phyloP scores from a whole-genome alignment of 2,329 filamentous ascomycete genomes.

The Calycina herbarum region DNA sequence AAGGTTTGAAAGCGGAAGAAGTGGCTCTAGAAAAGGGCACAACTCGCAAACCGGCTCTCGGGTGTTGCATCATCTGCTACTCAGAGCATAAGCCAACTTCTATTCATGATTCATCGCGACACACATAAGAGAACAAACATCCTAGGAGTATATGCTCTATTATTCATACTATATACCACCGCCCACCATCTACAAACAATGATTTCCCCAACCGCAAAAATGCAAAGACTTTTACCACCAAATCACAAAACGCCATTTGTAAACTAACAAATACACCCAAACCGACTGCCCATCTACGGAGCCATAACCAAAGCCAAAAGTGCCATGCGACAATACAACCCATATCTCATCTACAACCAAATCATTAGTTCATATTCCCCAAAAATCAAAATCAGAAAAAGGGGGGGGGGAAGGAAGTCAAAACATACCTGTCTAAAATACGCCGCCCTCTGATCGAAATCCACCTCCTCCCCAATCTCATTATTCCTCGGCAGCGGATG shows the following conservation, averaged over 20 bases:
- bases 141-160: no score
- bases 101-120: no score
- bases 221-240: slow-evolving; percentile 1
- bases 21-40: no score
- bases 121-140: no score
- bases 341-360: slow-evolving; percentile 80
- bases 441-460: slow-evolving; percentile 93
- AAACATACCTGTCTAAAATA: slow-evolving; percentile 97
- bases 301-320: slow-evolving; percentile 90
- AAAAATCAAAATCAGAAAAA: background rate
- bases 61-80: no score
- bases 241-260: background rate
- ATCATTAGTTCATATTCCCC: slow-evolving; percentile 8
- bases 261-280: background rate
- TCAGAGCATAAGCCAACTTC: no score
- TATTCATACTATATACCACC: no score
- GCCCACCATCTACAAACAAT: no score
- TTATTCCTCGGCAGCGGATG: slow-evolving; percentile 92
- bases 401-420: slow-evolving; percentile 29
- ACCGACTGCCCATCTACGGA: slow-evolving; percentile 22
- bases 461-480: slow-evolving; percentile 93
- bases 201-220: background rate
- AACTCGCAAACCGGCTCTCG: no score
- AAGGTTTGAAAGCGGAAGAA: no score
- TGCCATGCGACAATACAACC: slow-evolving; percentile 97